Conservation (phyloP, 768 basidiomycete genomes). For the Gloeopeniophorella convolvens region DNA sequence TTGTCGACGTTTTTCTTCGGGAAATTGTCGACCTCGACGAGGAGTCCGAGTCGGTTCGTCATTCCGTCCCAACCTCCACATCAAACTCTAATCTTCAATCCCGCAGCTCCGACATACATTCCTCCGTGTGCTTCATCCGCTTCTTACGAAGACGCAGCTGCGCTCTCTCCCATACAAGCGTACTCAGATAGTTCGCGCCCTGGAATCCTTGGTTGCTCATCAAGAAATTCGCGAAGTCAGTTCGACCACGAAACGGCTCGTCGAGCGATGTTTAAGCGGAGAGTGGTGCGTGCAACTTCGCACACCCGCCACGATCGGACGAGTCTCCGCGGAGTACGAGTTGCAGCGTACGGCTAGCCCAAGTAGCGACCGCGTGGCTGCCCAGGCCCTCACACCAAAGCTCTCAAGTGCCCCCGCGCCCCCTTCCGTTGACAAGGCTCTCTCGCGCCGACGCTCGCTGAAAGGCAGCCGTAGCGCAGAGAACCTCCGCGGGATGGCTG, state of each 20-base stretch:
- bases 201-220: slow-evolving; percentile 73
- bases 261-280: slow-evolving; percentile 82
- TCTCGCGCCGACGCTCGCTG: slow-evolving; percentile 36
- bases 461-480: slow-evolving; percentile 67
- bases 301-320: slow-evolving; percentile 26
- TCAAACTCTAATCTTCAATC: not conserved
- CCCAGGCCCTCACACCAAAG: slow-evolving; percentile 16
- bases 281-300: slow-evolving; percentile 79
- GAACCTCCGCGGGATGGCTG: slow-evolving; percentile 33
- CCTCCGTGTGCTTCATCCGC: slow-evolving; percentile 90
- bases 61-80: not conserved
- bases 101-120: slow-evolving; percentile 87
- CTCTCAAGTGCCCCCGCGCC: slow-evolving; percentile 26
- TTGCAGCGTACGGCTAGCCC: slow-evolving; percentile 22
- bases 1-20: slow-evolving; percentile 97
- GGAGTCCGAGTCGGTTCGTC: slow-evolving; percentile 82
- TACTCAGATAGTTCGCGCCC: slow-evolving; percentile 73
- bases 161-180: slow-evolving; percentile 85
- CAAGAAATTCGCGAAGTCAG: slow-evolving; percentile 75
- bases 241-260: slow-evolving; percentile 84
- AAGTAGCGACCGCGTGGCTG: slow-evolving; percentile 30
- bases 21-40: slow-evolving; percentile 90
- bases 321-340: slow-evolving; percentile 10
- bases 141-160: slow-evolving; percentile 91
- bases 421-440: slow-evolving; percentile 26